Evolutionary conservation across 257 asterid genomes (phyloP), one percentile per base, ranked within the genome.

Genomic region (Asclepias syriaca): DNA sequence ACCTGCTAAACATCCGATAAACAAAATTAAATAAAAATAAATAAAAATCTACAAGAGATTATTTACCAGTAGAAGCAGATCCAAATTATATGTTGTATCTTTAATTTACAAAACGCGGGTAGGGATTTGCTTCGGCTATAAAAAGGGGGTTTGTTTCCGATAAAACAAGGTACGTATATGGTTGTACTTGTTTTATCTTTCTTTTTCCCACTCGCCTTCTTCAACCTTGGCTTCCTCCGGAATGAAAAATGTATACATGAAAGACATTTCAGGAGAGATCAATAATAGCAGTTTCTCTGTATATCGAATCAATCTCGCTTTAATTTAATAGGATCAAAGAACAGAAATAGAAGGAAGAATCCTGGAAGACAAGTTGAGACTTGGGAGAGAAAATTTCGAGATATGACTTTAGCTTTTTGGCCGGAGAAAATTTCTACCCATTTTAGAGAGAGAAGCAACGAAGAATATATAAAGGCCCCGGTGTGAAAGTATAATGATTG

Each of bases 191-290:
- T 19, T 0, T 37, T 86, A 89, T 85, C 88, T 74, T 65, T 88
- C 95, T 50, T 76, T 88, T 65, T 88, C 91, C 95, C 93, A 87
- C 88, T 87, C 91, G 71, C 85, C 86, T 77, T 88, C 87, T 74
- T 82, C 87, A 37, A 77, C 70, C 74, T 73, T 79, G 64, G 85
- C 66, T 74, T 80, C 86, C 65, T 82, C 86, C 34, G 89, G 95
- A 65, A 86, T 71, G 77, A 82, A 85, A 76, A 69, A 81, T 5
- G 78, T 71, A 64, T 72, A 73, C 75, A 84, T 24, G 75, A 86
- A 84, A 83, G 60, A 67, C 82, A 75, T 73, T 19, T 58, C 48
- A 75, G 76, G 34, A 7, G 18, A 45, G 12, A 21, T 77, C 32
- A 50, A 15, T 24, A 3, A 21, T 5, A 13, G 22, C 65, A 9